phyloP scores from a whole-genome alignment of 176 grass and related monocot genomes.

The Melocanna baccifera region DNA sequence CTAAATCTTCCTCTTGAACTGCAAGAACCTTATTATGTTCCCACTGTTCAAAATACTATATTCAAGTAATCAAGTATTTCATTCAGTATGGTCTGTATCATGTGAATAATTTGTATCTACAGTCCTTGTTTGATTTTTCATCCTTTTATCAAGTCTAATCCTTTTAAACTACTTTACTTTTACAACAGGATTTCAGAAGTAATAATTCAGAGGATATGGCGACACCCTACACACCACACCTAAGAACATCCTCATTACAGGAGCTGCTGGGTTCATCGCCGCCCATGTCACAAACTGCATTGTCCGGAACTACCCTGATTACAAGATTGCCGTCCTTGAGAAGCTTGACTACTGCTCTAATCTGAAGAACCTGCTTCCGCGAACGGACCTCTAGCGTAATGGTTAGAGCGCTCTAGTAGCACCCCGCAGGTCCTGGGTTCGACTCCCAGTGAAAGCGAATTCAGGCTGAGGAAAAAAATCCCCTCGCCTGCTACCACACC shows the following conservation, averaged over 20 bases:
- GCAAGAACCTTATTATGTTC: not conserved
- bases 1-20: not conserved
- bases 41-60: slow-evolving; percentile 1
- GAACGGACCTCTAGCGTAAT: too few relatives aligned
- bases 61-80: not conserved
- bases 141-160: not conserved
- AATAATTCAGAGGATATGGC: slow-evolving; percentile 38
- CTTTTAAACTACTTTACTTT: not conserved
- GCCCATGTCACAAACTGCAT: slow-evolving; percentile 79
- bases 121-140: not conserved
- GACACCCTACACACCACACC: slow-evolving; percentile 46
- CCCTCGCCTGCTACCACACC: too few relatives aligned
- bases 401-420: too few relatives aligned
- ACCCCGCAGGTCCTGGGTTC: too few relatives aligned
- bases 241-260: slow-evolving; percentile 81
- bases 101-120: not conserved
- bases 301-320: slow-evolving; percentile 60
- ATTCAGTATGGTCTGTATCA: not conserved
- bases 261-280: slow-evolving; percentile 78
- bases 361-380: slow-evolving; percentile 21
- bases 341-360: slow-evolving; percentile 95
- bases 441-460: too few relatives aligned
- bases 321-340: slow-evolving; percentile 84
- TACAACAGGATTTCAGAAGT: slow-evolving; percentile 20
- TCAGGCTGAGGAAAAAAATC: too few relatives aligned